Evolutionary conservation across 768 basidiomycete genomes (phyloP), one percentile per base, ranked within the genome.

Genomic region (Favolaschia claudopus): DNA sequence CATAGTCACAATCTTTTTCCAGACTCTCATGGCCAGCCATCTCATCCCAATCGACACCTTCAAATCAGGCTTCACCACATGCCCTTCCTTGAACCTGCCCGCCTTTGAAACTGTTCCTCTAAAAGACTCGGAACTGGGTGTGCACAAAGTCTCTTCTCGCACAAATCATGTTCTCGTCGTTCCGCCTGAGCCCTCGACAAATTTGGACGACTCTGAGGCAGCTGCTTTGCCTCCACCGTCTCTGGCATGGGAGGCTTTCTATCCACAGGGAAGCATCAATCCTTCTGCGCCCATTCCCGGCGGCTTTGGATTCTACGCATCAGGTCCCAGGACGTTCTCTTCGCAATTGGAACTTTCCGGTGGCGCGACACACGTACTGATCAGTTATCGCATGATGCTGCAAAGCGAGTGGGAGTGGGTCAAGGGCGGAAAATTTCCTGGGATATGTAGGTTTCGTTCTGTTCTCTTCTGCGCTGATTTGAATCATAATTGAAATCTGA

Each of bases 401-500:
- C 72, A 86, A 55, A 68, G 76, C 0, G 86, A 77, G 1, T 92
- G 87, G 82, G 80, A 84, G 33, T 92, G 85, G 81, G 79, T 76
- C n/a, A 87, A 86, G 65, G 91, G 91, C 27, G 91, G 91, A 2
- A 93, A 93, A 67, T 76, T 92, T 15, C 89, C 91, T 29, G 91
- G 91, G 12, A 72, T 89, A 15, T 89, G 87, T 86, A 61, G 66
- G 89, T 77, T 15, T 45, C 15, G 8, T 20, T n/a, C 24, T n/a
- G 9, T 8, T 12, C 37, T n/a, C 17, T 52, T 34, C 32, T 42
- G 47, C 24, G 20, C 46, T 19, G n/a, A 29, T 54, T 40, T 31
- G 7, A 36, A 42, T 47, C 15, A 9, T 25, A 48, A 24, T 19
- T 32, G 27, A 40, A 8, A 24, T 17, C 13, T 20, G 38, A 10